Evolutionary conservation across 2,329 filamentous ascomycete genomes (phyloP).

Genomic region (Fonsecaea pedrosoi): DNA sequence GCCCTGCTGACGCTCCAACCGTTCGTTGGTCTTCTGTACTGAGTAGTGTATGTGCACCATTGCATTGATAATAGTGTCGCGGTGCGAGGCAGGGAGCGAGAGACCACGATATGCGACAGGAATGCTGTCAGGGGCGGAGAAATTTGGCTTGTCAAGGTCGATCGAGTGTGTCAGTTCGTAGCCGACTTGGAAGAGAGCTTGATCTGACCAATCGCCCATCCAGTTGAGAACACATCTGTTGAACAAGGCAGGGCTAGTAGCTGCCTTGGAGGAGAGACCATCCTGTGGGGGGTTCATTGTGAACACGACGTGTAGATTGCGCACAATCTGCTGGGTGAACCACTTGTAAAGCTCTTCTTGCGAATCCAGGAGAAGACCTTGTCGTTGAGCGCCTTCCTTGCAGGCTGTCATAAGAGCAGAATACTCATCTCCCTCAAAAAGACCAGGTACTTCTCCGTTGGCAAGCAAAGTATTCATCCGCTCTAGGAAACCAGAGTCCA

Average conservation of each 20-base stretch:
- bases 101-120: conserved; percentile 91
- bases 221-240: conserved; percentile 99
- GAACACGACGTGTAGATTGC: conserved; percentile 98
- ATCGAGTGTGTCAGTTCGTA: conserved; percentile 96
- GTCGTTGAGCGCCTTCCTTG: conserved; percentile 95
- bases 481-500: conserved; percentile 98
- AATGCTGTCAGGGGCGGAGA: conserved; percentile 85
- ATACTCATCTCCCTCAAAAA: conserved; percentile 99
- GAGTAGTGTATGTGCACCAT: conserved; percentile 99
- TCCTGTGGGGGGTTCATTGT: conserved; percentile 99
- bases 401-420: conserved; percentile 99
- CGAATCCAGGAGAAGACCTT: conserved; percentile 92
- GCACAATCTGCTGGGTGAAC: conserved; percentile 99
- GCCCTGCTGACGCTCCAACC: conserved; percentile 88
- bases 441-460: conserved; percentile 97
- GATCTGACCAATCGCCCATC: conserved; percentile 99
- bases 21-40: conserved; percentile 84
- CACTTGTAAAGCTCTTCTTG: conserved; percentile 99
- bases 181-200: conserved; percentile 96
- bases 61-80: conserved; percentile 91
- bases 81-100: conserved; percentile 81
- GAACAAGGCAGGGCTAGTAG: conserved; percentile 96
- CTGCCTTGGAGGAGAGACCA: conserved; percentile 91
- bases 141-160: conserved; percentile 88
- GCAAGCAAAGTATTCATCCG: conserved; percentile 98